Percentiles rank a stretch among this genome's conserved stretches.
phyloP scores from a whole-genome alignment of 1,284 basidiomycete species.

The Earliella scabrosa region DNA sequence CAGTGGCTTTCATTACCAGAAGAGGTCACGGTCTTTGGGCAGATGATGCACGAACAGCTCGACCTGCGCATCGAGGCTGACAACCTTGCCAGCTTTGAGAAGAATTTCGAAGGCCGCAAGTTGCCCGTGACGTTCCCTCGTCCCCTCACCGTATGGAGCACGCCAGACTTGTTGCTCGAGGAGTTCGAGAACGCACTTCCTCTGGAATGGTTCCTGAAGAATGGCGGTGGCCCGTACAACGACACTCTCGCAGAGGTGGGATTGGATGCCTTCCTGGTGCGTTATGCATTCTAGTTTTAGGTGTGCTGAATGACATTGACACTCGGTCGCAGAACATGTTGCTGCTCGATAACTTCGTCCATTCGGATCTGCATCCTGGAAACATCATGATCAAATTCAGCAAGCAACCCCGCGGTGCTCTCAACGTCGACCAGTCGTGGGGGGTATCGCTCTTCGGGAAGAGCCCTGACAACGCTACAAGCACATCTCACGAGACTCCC shows the following conservation, averaged over 20 bases:
- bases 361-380: conserved; percentile 93
- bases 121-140: conserved; percentile 90
- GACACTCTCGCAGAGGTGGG: conserved; percentile 91
- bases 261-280: conserved; percentile 91
- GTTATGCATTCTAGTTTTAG: conserved; percentile 27
- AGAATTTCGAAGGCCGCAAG: conserved; percentile 82
- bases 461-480: conserved; percentile 31
- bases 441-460: conserved; percentile 44
- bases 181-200: conserved; percentile 95
- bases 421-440: conserved; percentile 54
- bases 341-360: conserved; percentile 97
- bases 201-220: conserved; percentile 85
- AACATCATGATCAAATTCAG: conserved; percentile 99
- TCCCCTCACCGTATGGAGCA: conserved; percentile 82
- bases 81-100: conserved; percentile 86
- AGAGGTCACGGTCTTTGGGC: conserved; percentile 93
- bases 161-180: conserved; percentile 85
- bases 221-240: conserved; percentile 93
- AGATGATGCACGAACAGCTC: conserved; percentile 98
- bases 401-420: conserved; percentile 68
- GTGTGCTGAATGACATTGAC: neutral
- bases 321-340: conserved; percentile 85
- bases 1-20: conserved; percentile 97
- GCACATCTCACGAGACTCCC: conserved; percentile 39
- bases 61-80: conserved; percentile 91